Evolutionary conservation across 331 rosid genomes (phyloP).

Genomic region (Rhamnella rubrinervis): DNA sequence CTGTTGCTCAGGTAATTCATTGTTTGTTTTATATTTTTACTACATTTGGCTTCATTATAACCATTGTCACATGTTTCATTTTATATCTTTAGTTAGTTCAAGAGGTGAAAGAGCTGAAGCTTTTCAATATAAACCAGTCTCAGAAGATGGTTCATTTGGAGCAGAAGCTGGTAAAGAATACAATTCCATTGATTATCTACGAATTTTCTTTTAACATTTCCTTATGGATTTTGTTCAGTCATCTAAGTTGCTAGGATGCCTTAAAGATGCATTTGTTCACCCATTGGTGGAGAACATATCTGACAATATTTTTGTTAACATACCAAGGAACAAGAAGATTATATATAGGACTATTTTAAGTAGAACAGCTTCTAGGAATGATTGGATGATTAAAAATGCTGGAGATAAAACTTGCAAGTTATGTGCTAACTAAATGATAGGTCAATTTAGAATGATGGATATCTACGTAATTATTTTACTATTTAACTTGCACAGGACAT

Average conservation of each 20-base stretch:
- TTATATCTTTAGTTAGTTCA: conserved; percentile 42
- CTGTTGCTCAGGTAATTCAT: conserved; percentile 40
- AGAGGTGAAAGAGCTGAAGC: conserved; percentile 49
- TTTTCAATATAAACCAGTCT: conserved; percentile 37
- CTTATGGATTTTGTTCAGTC: not conserved
- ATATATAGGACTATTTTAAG: too few species aligned
- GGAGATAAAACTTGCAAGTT: too few species aligned
- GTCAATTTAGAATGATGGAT: too few species aligned
- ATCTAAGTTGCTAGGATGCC: not conserved
- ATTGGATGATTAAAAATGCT: too few species aligned
- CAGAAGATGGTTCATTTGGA: conserved; percentile 41
- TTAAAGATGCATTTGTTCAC: conserved; percentile 1
- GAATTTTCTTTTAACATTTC: conserved; percentile 10
- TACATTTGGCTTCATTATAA: conserved; percentile 1
- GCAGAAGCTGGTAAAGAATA: conserved; percentile 55
- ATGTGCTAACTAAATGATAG: too few species aligned
- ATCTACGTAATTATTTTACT: too few species aligned
- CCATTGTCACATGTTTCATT: conserved; percentile 11
- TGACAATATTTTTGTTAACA: too few species aligned
- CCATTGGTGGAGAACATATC: too few species aligned
- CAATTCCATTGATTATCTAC: conserved; percentile 12
- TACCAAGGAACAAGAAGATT: too few species aligned
- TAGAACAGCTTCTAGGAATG: too few species aligned
- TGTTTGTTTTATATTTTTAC: not conserved
- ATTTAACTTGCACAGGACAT: too few species aligned